Evolutionary conservation across 2,329 filamentous ascomycete species (phyloP), one percentile per base, ranked within the genome.

Genomic region (Ophiocordyceps camponoti-rufipedis): DNA sequence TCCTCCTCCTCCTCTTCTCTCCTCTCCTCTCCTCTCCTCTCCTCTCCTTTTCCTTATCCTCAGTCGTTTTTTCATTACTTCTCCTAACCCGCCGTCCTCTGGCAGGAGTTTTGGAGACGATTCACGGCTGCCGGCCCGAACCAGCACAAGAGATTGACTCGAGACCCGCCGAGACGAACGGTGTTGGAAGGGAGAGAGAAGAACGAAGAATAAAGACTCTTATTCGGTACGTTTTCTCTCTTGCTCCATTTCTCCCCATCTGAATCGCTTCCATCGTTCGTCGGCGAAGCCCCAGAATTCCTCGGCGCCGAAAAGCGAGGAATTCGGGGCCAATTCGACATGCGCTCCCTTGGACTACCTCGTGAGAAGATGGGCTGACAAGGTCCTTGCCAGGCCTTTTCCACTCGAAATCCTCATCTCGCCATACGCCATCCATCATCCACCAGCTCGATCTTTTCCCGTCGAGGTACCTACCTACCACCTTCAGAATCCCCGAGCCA

Each of bases 291-390:
- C 29, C 29, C 29, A 31, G 29, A 63, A 68, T 69, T 67, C 65
- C 65, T 66, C 59, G 59, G 58, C 56, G 57, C 58, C 57, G 57
- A 38, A 58, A 50, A 58, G 57, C 23, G 56, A 64, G 61, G 64
- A 67, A 67, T 64, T 63, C 57, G 55, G 56, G 52, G 56, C 53
- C 49, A 49, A 49, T 51, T 49, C 52, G 49, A 49, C 51, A 51
- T 52, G 54, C 55, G 52, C 52, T 31, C 29, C 29, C 29, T 31
- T 31, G 29, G 29, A 9, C 29, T 31, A 23, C 23, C 23, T 23
- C 23, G 23, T 23, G 23, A 23, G 23, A 23, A 23, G 23, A 23
- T 23, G 23, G 23, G 23, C 23, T 23, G 23, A 23, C 23, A 23
- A 5, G 23, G 23, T 23, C 23, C 23, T 23, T 23, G 23, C 23